These are phyloP conservation scores for Sporothrix curviconia DNA, from an alignment of 2,329 filamentous ascomycete genomes.

Conservation along the genomic window DNA sequence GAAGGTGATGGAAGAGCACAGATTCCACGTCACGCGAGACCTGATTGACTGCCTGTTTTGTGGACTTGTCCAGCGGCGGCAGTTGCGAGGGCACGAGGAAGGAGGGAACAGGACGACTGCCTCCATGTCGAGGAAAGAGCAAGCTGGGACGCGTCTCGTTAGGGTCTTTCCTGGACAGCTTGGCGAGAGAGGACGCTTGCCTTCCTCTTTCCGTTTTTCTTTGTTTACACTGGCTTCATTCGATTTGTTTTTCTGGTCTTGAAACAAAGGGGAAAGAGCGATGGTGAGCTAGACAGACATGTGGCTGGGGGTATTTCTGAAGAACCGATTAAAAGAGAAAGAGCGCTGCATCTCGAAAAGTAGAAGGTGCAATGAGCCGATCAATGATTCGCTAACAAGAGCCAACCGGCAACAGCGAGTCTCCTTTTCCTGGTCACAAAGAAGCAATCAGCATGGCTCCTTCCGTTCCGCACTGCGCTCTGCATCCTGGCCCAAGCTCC, in stretches of 20 bases:
- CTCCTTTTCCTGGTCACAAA: neutral
- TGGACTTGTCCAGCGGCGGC: neutral
- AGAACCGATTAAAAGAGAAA: neutral
- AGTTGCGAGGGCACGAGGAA: neutral
- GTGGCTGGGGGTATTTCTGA: neutral
- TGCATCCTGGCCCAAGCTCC: neutral
- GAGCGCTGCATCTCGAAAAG: neutral
- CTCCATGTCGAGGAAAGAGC: neutral
- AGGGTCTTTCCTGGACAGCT: too few species aligned
- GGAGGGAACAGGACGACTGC: neutral
- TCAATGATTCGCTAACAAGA: slow-evolving; percentile 5
- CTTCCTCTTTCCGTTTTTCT: neutral
- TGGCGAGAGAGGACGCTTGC: too few species aligned
- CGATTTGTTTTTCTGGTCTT: neutral
- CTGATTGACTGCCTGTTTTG: slow-evolving; percentile 10
- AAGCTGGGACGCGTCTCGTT: neutral
- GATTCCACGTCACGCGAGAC: neutral
- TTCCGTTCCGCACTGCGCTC: neutral
- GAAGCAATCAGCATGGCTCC: neutral
- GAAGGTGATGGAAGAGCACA: neutral
- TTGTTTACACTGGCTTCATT: neutral
- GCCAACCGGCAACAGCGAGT: neutral
- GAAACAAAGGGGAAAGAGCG: neutral
- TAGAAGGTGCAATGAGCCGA: neutral
- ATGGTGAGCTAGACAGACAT: neutral